Evolutionary conservation across 2,329 filamentous ascomycete genomes (phyloP).

Genomic region (Ceratocystiopsis brevicomis): DNA sequence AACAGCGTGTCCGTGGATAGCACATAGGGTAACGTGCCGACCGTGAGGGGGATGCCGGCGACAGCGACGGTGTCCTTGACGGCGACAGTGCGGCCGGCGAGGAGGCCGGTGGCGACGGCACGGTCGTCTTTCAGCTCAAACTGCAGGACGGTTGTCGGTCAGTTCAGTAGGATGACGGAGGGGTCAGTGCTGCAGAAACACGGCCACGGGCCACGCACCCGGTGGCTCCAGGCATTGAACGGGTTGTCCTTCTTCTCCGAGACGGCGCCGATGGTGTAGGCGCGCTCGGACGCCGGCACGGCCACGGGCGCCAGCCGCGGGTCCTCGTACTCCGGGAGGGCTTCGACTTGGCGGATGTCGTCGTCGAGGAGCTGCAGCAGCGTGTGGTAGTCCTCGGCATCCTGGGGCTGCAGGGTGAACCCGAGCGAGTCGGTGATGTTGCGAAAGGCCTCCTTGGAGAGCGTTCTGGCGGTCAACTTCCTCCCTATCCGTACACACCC

Average conservation of each 20-base stretch:
- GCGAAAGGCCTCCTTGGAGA: conserved; percentile 7
- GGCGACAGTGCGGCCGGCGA: conserved; percentile 55
- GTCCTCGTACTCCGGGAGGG: conserved; percentile 13
- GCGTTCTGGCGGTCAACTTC: neutral
- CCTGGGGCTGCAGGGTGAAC: conserved; percentile 8
- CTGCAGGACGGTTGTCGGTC: too few relatives aligned
- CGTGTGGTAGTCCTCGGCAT: conserved; percentile 13
- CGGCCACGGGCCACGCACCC: neutral
- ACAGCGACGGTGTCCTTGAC: conserved; percentile 63
- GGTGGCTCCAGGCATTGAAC: conserved; percentile 18
- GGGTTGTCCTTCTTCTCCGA: conserved; percentile 13
- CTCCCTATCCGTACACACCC: too few relatives aligned
- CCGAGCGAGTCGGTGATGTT: conserved; percentile 5
- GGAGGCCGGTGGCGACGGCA: conserved; percentile 21
- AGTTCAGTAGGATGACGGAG: too few relatives aligned
- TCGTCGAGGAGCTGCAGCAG: conserved; percentile 14
- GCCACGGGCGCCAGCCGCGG: conserved; percentile 9
- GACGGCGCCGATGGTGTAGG: conserved; percentile 9
- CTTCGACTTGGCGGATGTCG: conserved; percentile 12
- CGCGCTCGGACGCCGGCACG: conserved; percentile 3
- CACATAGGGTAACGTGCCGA: conserved; percentile 22
- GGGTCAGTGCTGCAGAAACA: neutral
- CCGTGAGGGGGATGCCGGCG: conserved; percentile 41
- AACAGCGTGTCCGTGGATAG: conserved; percentile 26
- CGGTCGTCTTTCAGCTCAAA: conserved; percentile 12